Evolutionary conservation across 306 rosid genomes (phyloP), one percentile per base, ranked within the genome.

Genomic region (Canavalia gladiata): DNA sequence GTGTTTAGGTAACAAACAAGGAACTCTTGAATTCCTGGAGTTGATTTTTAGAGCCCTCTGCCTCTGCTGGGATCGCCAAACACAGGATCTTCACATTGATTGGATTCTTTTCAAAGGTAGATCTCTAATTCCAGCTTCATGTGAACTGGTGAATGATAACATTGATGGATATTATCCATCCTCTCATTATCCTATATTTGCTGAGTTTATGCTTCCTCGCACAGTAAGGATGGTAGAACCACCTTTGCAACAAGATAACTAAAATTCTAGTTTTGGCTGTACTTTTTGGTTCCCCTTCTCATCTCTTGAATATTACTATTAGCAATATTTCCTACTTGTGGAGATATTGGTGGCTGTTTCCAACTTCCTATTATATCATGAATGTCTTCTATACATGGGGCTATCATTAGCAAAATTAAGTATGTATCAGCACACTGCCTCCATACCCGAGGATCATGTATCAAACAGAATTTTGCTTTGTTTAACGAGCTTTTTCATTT

Each of bases 11-110:
- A 85, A 90, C 94, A 96, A 96, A 79, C 99, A 96, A 63, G 99
- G 99, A 88, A 85, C 97, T 37, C 90, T 91, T 9, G 99, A 96
- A 85, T 96, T 84, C 82, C 80, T 93, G 49, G 93, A 96, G 88
- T 81, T 96, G 87, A 91, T 96, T 51, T 89, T 92, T 52, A 83
- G 98, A 90, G 99, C 99, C 8, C 96, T 96, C 4, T 96, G 97
- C 84, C 97, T 93, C 76, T 96, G 99, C 87, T 96, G 99, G 99
- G 99, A 96, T 89, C 91, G 99, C 37, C 99, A 96, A 82, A 96
- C 99, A 1, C 99, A 96, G 84, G 99, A 96, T 88, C 94, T 96
- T 56, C 99, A 93, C 77, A 31, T 90, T 51, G 99, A 96, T 87
- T 96, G 99, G 99, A 89, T 96, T 84, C 97, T 96, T 76, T 96